These are phyloP conservation scores for Alternaria alternata DNA, from an alignment of 2,329 filamentous ascomycete genomes.

Conservation along the genomic window DNA sequence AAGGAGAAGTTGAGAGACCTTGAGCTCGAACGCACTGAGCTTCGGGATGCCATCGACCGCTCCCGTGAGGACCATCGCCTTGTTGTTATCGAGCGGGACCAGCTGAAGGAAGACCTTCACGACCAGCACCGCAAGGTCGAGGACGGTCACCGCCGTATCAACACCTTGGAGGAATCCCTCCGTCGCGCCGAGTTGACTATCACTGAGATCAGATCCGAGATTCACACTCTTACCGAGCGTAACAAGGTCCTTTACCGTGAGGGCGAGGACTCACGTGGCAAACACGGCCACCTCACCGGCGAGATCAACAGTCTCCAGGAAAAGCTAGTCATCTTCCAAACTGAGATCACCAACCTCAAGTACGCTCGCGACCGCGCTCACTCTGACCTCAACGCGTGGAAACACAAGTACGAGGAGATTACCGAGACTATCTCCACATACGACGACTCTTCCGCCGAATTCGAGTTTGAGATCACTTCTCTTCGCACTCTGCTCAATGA, in stretches of 20 bases:
- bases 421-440: conserved; percentile 34
- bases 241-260: conserved; percentile 28
- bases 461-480: conserved; percentile 36
- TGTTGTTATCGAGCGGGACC: conserved; percentile 34
- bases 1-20: conserved; percentile 34
- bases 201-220: conserved; percentile 23
- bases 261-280: conserved; percentile 26
- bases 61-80: conserved; percentile 32
- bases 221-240: conserved; percentile 28
- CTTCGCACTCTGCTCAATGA: conserved; percentile 31
- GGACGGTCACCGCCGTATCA: conserved; percentile 28
- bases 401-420: conserved; percentile 35
- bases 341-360: conserved; percentile 30
- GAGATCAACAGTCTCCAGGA: conserved; percentile 27
- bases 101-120: conserved; percentile 32
- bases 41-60: conserved; percentile 24
- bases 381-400: conserved; percentile 31
- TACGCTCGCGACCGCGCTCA: conserved; percentile 29
- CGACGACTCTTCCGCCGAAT: conserved; percentile 28
- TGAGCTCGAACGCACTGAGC: conserved; percentile 29
- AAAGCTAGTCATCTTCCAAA: conserved; percentile 26
- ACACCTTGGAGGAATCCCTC: conserved; percentile 30
- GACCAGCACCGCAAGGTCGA: conserved; percentile 28
- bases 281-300: conserved; percentile 22
- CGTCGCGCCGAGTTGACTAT: conserved; percentile 28